A percentile compares a stretch with the other conserved stretches of the same genome.
These are phyloP conservation scores for Myriosclerotinia scirpicola DNA, from an alignment of 2,329 filamentous ascomycete species.

Conservation along the genomic window DNA sequence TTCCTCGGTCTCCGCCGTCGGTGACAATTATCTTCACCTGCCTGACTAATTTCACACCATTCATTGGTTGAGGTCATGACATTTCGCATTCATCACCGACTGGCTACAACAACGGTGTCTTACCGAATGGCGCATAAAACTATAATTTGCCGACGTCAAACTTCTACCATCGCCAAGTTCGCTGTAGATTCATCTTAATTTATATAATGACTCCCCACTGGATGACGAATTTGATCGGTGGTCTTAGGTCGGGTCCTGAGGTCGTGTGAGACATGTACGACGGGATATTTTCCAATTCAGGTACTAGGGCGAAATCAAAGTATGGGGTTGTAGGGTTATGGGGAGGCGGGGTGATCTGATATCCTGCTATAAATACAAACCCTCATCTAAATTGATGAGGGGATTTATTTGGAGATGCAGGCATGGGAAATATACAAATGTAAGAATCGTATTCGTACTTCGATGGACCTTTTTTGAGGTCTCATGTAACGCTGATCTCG, in stretches of 20 bases:
- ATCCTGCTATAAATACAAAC: too few relatives aligned
- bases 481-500: neutral
- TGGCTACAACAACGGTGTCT: neutral
- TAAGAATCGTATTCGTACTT: neutral
- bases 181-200: neutral
- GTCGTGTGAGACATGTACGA: neutral
- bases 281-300: neutral
- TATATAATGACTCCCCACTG: neutral
- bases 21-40: neutral
- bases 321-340: neutral
- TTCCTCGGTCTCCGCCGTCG: neutral
- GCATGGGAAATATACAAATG: neutral
- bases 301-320: neutral
- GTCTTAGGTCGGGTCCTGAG: neutral
- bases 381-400: neutral
- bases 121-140: neutral
- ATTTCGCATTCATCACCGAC: neutral
- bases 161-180: neutral
- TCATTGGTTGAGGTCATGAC: neutral
- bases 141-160: neutral
- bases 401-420: neutral
- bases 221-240: neutral
- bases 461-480: neutral
- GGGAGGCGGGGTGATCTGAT: neutral
- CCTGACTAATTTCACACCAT: neutral